Evolutionary conservation across 2,329 filamentous ascomycete species (phyloP).

Genomic region (Phaeosphaeria sp.): DNA sequence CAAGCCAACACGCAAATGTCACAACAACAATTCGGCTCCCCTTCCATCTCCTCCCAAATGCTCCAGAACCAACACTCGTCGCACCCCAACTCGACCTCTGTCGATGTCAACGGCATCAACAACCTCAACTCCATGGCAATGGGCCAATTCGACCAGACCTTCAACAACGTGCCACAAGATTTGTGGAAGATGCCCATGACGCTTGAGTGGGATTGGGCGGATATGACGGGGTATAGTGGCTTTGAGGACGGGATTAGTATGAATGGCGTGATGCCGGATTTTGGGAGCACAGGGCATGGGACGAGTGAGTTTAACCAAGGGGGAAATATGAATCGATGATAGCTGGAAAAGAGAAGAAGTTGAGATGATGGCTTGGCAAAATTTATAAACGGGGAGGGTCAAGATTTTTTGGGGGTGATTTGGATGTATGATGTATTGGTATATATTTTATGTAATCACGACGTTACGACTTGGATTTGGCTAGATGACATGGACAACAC

Average conservation of each 20-base stretch:
- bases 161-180: slow-evolving; percentile 79
- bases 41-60: slow-evolving; percentile 38
- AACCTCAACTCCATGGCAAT: slow-evolving; percentile 43
- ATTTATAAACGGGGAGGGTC: too few relatives aligned
- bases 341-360: background rate
- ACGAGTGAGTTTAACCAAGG: slow-evolving; percentile 43
- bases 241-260: slow-evolving; percentile 48
- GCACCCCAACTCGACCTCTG: slow-evolving; percentile 29
- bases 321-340: slow-evolving; percentile 36
- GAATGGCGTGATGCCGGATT: slow-evolving; percentile 47
- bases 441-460: slow-evolving; percentile 1
- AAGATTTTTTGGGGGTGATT: background rate
- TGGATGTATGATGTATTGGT: background rate
- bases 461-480: background rate
- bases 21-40: slow-evolving; percentile 35
- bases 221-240: slow-evolving; percentile 49
- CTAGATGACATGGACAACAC: background rate
- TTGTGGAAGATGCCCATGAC: slow-evolving; percentile 96
- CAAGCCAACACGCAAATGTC: slow-evolving; percentile 32
- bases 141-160: slow-evolving; percentile 75
- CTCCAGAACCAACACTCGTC: slow-evolving; percentile 34
- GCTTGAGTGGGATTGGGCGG: slow-evolving; percentile 85
- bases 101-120: slow-evolving; percentile 29
- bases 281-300: slow-evolving; percentile 31
- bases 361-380: too few relatives aligned